Evolutionary conservation across 805 yeast species (phyloP), one percentile per base, ranked within the genome.

Genomic region (Yamadazyma insecticola): DNA sequence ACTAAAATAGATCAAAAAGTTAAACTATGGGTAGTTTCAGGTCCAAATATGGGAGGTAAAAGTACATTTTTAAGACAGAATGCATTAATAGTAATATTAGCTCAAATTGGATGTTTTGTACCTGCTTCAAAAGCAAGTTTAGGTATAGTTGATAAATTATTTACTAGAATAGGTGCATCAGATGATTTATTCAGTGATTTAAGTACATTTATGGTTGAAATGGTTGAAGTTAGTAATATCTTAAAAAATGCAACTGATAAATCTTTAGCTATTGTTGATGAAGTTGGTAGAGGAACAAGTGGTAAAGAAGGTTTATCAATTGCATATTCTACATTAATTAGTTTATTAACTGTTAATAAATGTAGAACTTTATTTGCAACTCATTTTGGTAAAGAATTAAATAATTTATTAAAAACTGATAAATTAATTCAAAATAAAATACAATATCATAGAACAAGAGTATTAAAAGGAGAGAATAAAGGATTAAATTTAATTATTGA

Each of bases 41-140:
- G 95, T 0, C 92, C 94, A 0, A 84, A 84, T 45, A 83, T 84
- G 89, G 95, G 95, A 6, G 95, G 95, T 1, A 85, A 85, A 47
- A 78, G 87, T 15, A 78, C 89, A 0, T 78, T 75, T 45, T 81
- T 82, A 16, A 67, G 87, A 30, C 89, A 82, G 44, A 71, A 82
- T 21, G 95, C 92, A 0, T 53, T 86, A 13, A 67, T 76, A 11
- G 77, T 74, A 10, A 74, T 85, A 5, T 57, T 78, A 67, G 71
- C 76, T 0, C 84, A 78, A 44, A 67, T 76, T 17, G 84, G 84
- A 0, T 66, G 81, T 36, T 84, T 62, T 50, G 74, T 86, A 0
- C 92, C 95, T 0, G 88, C 90, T 2, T 49, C 57, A 2, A 42
- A 44, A 2, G 82, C 83, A 2, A 57, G 60, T 8, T 40, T 85